Base-by-base conservation (phyloP, 1,284 basidiomycete species). In the Gymnopus androsaceus region DNA sequence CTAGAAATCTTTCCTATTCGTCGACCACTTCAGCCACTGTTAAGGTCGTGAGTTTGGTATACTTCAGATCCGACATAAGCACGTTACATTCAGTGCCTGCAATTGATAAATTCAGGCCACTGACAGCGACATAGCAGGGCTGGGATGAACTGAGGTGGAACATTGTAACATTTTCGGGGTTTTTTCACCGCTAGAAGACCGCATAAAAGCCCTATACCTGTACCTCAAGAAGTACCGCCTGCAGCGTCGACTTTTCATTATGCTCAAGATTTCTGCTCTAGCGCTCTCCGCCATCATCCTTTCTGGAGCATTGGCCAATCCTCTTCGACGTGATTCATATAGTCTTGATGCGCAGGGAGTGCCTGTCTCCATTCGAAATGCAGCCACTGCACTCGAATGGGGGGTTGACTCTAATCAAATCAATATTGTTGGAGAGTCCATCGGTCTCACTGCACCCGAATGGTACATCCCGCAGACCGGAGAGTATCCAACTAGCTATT, bases 311-410 rank as follows among this genome's bases (percentile, higher is more conserved):
- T 37, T 17, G 4, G 34, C 33, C 3, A 49, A 36, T 19, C 47
- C 47, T 14, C 19, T 49, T 4, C 47, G 33, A 9, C 47, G 47
- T 9, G 33, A 15, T 14, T 23, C 47, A 19, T 49, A 33, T 19
- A 49, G 37, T 36, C 47, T 33, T 21, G 37, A 49, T 37, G 33
- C 47, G 12, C 47, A 49, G 33, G 47, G 47, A 34, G 31, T 23
- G 34, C 47, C 47, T 37, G 47, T 49, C 9, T 49, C 47, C 0
- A 36, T 49, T 21, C 47, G 21, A 23, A 49, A 33, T 17, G 12
- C 23, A 37, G 30, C 19, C 25, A 7, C 45, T 7, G 47, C 33
- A 17, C 47, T 49, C 21, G 47, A 49, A 28, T 49, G 47, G 47
- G 34, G 33, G 11, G 6, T 49, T 28, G 47, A 14, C 3, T 14